Base-by-base conservation (phyloP, 768 basidiomycete genomes). In the Tephrocybe sp. region DNA sequence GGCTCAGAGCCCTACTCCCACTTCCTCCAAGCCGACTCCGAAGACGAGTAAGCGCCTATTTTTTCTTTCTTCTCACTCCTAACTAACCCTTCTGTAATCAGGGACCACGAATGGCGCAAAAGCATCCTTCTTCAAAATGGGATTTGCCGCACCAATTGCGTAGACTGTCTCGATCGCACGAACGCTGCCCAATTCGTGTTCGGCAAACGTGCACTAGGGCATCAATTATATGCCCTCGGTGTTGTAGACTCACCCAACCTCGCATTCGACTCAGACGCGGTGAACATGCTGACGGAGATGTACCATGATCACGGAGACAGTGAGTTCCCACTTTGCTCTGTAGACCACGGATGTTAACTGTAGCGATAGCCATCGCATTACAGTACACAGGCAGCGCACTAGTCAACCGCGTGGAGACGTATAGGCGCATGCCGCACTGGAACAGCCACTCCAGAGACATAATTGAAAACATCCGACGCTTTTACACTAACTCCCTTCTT, bases 251-350 rank as follows among this genome's bases (percentile, higher is more conserved):
- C 74, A 49, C 94, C 96, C 0, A 84, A 92, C 60, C 73, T 99
- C 30, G 80, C 85, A 0, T 96, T 96, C 61, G 93, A 96, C 60
- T 92, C 89, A 9, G 95, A 96, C 65, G 94, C 92, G 1, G 89
- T 95, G 32, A 93, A 95, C 64, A 94, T 98, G 83, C 63, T 99
- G 57, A 98, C 94, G 3, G 93, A 97, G 70, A 98, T 99, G 94
- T 98, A 95, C 66, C 93, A 96, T 63, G 93, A 97, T 65, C 94
- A 97, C 57, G 93, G 93, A 1, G 93, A 97, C 62, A 95, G 92
- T 93, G 62, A 61, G 89, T 68, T 21, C 31, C 39, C 22, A 34
- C 47, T 12, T n/a, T n/a, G n/a, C n/a, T n/a, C n/a, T n/a, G n/a
- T n/a, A n/a, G n/a, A n/a, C n/a, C n/a, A n/a, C n/a, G n/a, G n/a